A percentile compares a stretch with the other conserved stretches of the same genome.
These are phyloP conservation scores for Glaciozyma antarctica DNA, from an alignment of 768 basidiomycete species.

Conservation along the genomic window DNA sequence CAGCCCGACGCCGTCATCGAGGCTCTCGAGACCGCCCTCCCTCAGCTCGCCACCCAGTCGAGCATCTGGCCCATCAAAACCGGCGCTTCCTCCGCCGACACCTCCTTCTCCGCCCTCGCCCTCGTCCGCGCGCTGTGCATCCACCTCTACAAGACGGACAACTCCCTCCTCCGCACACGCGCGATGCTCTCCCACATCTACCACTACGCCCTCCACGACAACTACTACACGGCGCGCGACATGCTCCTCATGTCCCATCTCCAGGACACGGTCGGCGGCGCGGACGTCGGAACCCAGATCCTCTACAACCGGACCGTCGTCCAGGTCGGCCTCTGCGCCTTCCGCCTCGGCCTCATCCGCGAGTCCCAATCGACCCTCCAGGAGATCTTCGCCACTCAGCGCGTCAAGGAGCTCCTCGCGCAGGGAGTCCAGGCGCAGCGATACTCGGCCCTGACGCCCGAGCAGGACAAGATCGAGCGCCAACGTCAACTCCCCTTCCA, in stretches of 20 bases:
- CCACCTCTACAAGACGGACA: conserved; percentile 82
- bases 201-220: conserved; percentile 90
- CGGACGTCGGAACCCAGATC: conserved; percentile 94
- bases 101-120: conserved; percentile 40
- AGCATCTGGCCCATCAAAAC: conserved; percentile 54
- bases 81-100: conserved; percentile 48
- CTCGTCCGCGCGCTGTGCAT: conserved; percentile 83
- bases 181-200: conserved; percentile 98
- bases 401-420: conserved; percentile 92
- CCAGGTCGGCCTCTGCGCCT: conserved; percentile 92
- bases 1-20: conserved; percentile 88
- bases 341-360: conserved; percentile 85
- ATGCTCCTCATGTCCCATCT: conserved; percentile 98
- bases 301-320: conserved; percentile 96
- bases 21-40: conserved; percentile 68
- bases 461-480: conserved; percentile 95
- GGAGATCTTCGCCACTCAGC: conserved; percentile 92
- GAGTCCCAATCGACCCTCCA: conserved; percentile 86
- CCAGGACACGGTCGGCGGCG: conserved; percentile 90
- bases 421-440: conserved; percentile 92
- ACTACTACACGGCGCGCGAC: conserved; percentile 92
- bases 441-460: conserved; percentile 54
- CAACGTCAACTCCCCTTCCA: conserved; percentile 96
- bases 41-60: conserved; percentile 42
- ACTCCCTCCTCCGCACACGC: conserved; percentile 83